Evolutionary conservation across 139 green algal species (phyloP), one percentile per base, ranked within the genome.

Genomic region (Chlorella sorokiniana): DNA sequence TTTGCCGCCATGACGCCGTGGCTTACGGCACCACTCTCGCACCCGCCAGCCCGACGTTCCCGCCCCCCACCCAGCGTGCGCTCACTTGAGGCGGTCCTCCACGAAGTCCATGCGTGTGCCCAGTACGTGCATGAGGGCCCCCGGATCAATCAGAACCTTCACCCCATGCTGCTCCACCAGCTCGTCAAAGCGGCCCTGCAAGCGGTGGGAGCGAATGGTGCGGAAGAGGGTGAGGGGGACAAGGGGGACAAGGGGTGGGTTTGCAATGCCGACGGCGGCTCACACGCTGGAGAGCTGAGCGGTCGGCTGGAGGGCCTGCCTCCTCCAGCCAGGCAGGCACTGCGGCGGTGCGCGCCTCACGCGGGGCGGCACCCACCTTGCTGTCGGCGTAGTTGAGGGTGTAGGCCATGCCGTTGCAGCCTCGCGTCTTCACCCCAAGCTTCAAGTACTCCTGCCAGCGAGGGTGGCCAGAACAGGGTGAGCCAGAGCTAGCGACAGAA

Each of bases 81-180:
- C 87, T 33, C 69, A 96, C 93, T 86, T 95, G 4, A 99, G 73
- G 22, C 90, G 45, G 81, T 99, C 96, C 52, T 97, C 87, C 16
- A 98, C 87, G 77, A 90, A 99, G 76, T 99, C 95, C 91, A 99
- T 98, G 37, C 86, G 92, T 20, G 97, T 99, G n/a, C 97, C 97
- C 67, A 99, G 84, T 11, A 99, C 84, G 69, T 98, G 94, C 95
- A 99, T 99, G 6, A 99, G 75, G 16, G 96, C 96, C n/a, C 73
- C 88, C 7, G 96, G 91, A 54, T 99, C 96, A 10, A 99, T 97
- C 33, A 99, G 83, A 18, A 98, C 89, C 59, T 93, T 90, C 18
- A 99, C 94, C 18, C 96, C 96, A 56, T 96, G 86, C 7, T 94
- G 85, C 76, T 98, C 93, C 37, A 99, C 95, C 37, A 97, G 52